Percentiles rank a stretch among this genome's conserved stretches.
Conservation (phyloP, 2,329 filamentous ascomycete genomes). For the Aspergillus pseudoterreus region DNA sequence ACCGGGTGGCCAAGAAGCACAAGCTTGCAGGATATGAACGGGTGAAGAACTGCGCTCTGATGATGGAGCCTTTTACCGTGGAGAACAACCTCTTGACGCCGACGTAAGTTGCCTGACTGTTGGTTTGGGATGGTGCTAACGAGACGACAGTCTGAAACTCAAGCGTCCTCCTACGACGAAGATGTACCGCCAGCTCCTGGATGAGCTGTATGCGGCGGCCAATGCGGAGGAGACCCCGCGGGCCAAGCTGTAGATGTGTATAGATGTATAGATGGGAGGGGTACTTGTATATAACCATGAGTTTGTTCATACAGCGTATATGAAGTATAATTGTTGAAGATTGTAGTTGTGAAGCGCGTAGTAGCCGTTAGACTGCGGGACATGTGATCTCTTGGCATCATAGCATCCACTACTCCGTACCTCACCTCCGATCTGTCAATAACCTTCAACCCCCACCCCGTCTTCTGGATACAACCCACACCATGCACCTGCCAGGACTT, state of each 20-base stretch:
- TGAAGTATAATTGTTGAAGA: no score
- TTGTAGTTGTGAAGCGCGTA: background rate
- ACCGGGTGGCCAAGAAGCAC: conserved; percentile 71
- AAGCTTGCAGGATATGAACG: conserved; percentile 92
- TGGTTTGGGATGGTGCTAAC: conserved; percentile 15
- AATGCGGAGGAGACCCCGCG: conserved; percentile 34
- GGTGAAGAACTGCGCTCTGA: conserved; percentile 69
- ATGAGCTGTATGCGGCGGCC: conserved; percentile 59
- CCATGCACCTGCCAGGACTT: conserved; percentile 13
- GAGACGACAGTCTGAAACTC: conserved; percentile 58
- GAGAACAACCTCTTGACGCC: conserved; percentile 75
- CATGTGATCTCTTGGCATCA: background rate
- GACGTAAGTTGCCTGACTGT: conserved; percentile 35
- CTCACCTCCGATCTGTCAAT: background rate
- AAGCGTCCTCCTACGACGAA: conserved; percentile 67
- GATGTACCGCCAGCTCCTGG: conserved; percentile 55
- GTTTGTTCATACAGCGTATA: background rate
- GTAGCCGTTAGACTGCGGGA: background rate
- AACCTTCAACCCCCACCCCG: no score
- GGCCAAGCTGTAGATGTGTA: conserved; percentile 34
- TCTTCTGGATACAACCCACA: background rate
- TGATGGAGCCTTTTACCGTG: conserved; percentile 85
- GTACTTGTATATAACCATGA: background rate
- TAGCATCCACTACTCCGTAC: background rate
- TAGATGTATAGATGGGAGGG: background rate